A percentile compares a stretch with the other conserved stretches of the same genome.
phyloP scores from a whole-genome alignment of 345 rosid genomes.

The Lepidium didymum region DNA sequence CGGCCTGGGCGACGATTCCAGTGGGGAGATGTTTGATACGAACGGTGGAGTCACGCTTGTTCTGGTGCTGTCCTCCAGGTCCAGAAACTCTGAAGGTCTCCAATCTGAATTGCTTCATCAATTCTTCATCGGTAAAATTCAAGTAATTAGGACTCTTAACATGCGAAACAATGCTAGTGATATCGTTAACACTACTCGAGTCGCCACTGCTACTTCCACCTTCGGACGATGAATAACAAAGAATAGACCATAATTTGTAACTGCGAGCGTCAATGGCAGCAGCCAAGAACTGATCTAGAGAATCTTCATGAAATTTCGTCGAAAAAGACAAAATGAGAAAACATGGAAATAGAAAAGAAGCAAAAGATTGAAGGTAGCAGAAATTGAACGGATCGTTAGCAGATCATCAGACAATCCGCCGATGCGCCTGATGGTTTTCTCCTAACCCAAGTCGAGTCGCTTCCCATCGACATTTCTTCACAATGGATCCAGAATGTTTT shows the following conservation, averaged over 20 bases:
- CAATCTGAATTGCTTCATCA: constrained; percentile 72
- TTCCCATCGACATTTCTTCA: no score
- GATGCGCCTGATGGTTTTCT: no score
- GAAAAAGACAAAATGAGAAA: neutral
- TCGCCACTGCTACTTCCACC: neutral
- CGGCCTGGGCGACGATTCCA: constrained; percentile 73
- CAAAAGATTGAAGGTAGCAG: neutral
- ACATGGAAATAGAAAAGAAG: neutral
- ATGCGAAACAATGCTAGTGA: neutral
- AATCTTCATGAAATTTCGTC: constrained; percentile 34
- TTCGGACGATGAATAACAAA: constrained; percentile 16
- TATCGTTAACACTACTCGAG: neutral
- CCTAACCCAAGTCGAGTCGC: no score
- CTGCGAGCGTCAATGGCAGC: constrained; percentile 64
- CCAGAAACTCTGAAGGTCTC: constrained; percentile 71
- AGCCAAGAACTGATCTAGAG: constrained; percentile 45
- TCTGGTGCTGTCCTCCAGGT: constrained; percentile 96
- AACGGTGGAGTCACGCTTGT: constrained; percentile 92
- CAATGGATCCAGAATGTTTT: no score
- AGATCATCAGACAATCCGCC: no score
- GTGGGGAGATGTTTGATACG: constrained; percentile 84
- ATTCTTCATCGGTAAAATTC: constrained; percentile 56
- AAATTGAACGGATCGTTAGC: constrained; percentile 26
- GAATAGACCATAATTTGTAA: neutral
- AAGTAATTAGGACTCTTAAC: constrained; percentile 29